Evolutionary conservation across 768 basidiomycete genomes (phyloP), one percentile per base, ranked within the genome.

Genomic region (Hemileccinum impolitum): DNA sequence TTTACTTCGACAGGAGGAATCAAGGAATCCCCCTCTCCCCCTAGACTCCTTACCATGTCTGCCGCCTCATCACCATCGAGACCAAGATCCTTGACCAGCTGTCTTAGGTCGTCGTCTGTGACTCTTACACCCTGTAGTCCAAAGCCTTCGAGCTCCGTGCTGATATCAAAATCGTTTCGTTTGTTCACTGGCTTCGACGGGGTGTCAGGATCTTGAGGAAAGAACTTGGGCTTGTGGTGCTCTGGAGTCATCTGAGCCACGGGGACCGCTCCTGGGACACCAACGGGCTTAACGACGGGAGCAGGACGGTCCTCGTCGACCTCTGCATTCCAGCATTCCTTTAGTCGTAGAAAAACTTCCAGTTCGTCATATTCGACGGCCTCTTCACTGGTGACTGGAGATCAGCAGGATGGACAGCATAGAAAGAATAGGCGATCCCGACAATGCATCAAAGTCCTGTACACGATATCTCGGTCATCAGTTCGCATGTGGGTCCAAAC

Each of bases 181-280:
- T 82, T 85, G 67, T 84, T 84, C 39, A 76, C 75, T 4, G 82
- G 78, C 51, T 72, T 78, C 39, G 75, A 63, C 12, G 78, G 78
- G n/a, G 75, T 76, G 12, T 66, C 60, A 0, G 70, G 64, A 36
- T 71, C 64, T 36, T 56, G 62, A 43, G 80, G 75, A 35, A 81
- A 73, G 40, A 81, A 72, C 58, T 80, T 78, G 47, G 73, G 76
- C 59, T 72, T 81, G 57, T 91, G 74, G 41, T 75, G 84, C 35
- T 85, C 80, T n/a, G 87, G 85, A 7, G 84, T 86, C 85, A 91
- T 91, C 62, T 91, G 80, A 8, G 82, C 70, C 10, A 90, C 87
- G 8, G 81, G 73, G 25, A 78, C 72, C 0, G 87, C 90, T 4
- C 90, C 90, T 3, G 91, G 88, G 6, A 93, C 87, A 47, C 90